phyloP scores from a whole-genome alignment of 2,329 filamentous ascomycete species.

The Ophioceras dolichostomum region DNA sequence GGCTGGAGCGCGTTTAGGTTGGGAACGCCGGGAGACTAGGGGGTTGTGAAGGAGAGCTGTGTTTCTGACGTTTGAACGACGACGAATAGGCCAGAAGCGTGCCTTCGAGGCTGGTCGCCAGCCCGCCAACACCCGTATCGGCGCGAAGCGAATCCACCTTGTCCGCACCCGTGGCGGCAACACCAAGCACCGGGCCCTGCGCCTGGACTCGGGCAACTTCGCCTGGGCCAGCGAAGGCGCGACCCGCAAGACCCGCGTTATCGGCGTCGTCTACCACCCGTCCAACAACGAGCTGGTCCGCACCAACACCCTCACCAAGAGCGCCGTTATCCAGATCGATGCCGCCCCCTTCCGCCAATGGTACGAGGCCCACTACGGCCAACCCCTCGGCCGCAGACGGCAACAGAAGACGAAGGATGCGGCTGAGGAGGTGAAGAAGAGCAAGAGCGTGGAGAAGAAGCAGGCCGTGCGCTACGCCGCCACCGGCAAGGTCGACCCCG shows the following conservation, averaged over 20 bases:
- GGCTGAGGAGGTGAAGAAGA: slow-evolving; percentile 74
- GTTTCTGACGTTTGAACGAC: no score
- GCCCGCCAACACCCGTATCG: slow-evolving; percentile 99
- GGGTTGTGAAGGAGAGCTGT: no score
- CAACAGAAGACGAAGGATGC: slow-evolving; percentile 56
- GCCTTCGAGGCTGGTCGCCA: slow-evolving; percentile 99
- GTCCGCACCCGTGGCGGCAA: slow-evolving; percentile 57
- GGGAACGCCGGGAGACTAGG: no score
- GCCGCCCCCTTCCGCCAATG: slow-evolving; percentile 98
- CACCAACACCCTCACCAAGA: slow-evolving; percentile 99
- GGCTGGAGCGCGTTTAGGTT: no score
- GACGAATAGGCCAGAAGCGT: slow-evolving; percentile 75
- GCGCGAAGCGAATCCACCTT: slow-evolving; percentile 38
- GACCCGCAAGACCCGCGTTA: slow-evolving; percentile 98
- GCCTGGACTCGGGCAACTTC: slow-evolving; percentile 98
- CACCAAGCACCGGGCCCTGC: slow-evolving; percentile 98
- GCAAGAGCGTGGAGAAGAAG: slow-evolving; percentile 93
- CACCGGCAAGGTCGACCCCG: slow-evolving; percentile 81
- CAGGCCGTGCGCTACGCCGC: slow-evolving; percentile 75
- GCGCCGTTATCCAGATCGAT: slow-evolving; percentile 97
- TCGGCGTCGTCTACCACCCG: slow-evolving; percentile 96
- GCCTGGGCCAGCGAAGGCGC: slow-evolving; percentile 97
- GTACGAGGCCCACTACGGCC: slow-evolving; percentile 99
- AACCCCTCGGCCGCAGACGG: slow-evolving; percentile 76
- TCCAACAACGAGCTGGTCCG: slow-evolving; percentile 99